Conservation (phyloP, 148 eudicot species). For the Silene uniflora region DNA sequence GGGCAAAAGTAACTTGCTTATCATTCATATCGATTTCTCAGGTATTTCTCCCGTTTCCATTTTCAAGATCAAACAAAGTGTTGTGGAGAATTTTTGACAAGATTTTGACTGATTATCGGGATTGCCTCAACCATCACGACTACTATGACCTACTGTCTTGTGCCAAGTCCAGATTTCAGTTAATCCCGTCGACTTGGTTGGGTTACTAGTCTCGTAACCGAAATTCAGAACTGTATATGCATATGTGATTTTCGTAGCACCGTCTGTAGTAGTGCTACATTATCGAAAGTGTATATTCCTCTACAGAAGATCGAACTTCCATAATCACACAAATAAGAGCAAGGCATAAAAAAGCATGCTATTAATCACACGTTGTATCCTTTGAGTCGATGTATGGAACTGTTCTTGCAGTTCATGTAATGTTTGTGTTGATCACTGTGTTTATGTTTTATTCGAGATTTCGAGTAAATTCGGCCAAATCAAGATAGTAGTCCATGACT, state of each 20-base stretch:
- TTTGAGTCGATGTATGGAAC: neutral
- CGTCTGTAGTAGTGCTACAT: neutral
- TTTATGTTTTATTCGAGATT: neutral
- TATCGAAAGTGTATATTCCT: neutral
- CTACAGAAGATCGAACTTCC: neutral
- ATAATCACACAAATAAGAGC: neutral
- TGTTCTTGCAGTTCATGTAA: neutral
- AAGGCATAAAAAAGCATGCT: neutral
- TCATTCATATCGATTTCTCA: slow-evolving; percentile 23
- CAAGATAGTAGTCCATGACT: neutral
- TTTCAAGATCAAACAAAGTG: slow-evolving; percentile 60
- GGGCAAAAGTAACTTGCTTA: neutral
- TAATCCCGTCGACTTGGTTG: slow-evolving; percentile 65
- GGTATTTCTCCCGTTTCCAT: slow-evolving; percentile 71
- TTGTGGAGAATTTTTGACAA: slow-evolving; percentile 72
- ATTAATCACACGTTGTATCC: neutral
- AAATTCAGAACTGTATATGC: slow-evolving; percentile 16
- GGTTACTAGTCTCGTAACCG: slow-evolving; percentile 40
- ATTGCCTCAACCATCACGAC: slow-evolving; percentile 49
- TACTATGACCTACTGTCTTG: slow-evolving; percentile 54
- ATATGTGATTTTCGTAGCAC: neutral
- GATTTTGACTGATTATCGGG: slow-evolving; percentile 80
- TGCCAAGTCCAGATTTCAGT: slow-evolving; percentile 69
- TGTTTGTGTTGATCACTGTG: neutral
- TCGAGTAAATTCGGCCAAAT: too few relatives aligned